Conservation (phyloP, 306 rosid genomes). For the Astragalus membranaceus region DNA sequence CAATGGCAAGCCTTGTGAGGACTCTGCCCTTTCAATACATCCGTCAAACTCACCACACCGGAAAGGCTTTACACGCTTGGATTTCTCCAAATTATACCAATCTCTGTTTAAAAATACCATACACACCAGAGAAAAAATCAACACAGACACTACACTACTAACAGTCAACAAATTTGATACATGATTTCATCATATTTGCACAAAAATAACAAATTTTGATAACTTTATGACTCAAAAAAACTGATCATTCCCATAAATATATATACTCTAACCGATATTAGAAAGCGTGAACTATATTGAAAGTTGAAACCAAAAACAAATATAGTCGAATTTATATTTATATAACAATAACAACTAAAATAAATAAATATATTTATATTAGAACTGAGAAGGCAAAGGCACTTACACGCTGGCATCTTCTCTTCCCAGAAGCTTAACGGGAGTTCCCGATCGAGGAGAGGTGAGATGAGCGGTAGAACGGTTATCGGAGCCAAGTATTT, state of each 20-base stretch:
- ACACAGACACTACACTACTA: not conserved
- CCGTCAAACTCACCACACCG: constrained; percentile 96
- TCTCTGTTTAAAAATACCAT: constrained; percentile 43
- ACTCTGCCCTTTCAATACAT: constrained; percentile 88
- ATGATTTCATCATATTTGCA: not conserved
- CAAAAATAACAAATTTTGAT: not conserved
- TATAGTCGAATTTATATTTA: not conserved
- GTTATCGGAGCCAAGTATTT: constrained; percentile 31
- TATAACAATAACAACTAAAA: too few relatives aligned
- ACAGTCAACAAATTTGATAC: not conserved
- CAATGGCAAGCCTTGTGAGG: constrained; percentile 77
- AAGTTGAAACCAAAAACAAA: not conserved
- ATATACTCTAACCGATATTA: not conserved
- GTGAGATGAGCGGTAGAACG: constrained; percentile 39
- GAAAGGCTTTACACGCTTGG: constrained; percentile 93
- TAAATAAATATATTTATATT: not conserved
- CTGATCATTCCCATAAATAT: not conserved
- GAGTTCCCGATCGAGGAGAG: constrained; percentile 45
- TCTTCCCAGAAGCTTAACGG: constrained; percentile 47
- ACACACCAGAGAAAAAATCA: constrained; percentile 17
- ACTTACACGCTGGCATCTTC: constrained; percentile 47
- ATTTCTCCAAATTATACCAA: constrained; percentile 97
- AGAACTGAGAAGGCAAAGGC: not conserved
- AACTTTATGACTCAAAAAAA: not conserved
- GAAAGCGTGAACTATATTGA: not conserved